These are phyloP conservation scores for Capsicum pubescens DNA, from an alignment of 257 asterid species.

Conservation along the genomic window DNA sequence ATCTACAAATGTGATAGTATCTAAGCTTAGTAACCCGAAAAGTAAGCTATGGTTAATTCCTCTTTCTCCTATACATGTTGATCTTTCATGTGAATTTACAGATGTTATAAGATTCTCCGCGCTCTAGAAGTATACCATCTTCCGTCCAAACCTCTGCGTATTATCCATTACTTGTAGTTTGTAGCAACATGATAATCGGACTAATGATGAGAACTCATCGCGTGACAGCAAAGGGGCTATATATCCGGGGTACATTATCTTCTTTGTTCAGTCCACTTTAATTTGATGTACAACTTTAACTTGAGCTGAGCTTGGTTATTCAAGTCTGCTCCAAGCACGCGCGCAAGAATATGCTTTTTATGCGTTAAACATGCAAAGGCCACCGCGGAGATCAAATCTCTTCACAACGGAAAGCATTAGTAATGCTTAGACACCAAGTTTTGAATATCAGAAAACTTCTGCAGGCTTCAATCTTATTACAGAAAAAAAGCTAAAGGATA, in stretches of 20 bases:
- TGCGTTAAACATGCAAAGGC: background rate
- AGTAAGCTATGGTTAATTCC: no score
- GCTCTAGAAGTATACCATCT: no score
- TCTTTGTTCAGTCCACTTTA: conserved; percentile 84
- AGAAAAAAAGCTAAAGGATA: background rate
- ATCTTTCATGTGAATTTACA: no score
- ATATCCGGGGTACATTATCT: conserved; percentile 88
- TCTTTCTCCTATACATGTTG: no score
- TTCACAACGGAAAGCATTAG: background rate
- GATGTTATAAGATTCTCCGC: no score
- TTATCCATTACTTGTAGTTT: no score
- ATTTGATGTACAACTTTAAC: conserved; percentile 23
- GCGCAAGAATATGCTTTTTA: background rate
- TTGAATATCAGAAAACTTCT: background rate
- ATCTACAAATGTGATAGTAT: no score
- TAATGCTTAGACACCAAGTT: background rate
- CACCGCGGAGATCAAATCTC: background rate
- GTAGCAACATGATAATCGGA: background rate
- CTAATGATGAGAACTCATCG: conserved; percentile 20
- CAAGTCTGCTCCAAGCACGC: conserved; percentile 10
- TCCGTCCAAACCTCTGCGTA: no score
- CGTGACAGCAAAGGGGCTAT: conserved; percentile 60
- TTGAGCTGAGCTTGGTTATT: no score
- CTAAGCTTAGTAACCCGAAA: no score
- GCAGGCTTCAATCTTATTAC: background rate